A percentile compares a stretch with the other conserved stretches of the same genome.
Evolutionary conservation across 2,329 filamentous ascomycete genomes (phyloP).

Genomic region (Escovopsis weberi): DNA sequence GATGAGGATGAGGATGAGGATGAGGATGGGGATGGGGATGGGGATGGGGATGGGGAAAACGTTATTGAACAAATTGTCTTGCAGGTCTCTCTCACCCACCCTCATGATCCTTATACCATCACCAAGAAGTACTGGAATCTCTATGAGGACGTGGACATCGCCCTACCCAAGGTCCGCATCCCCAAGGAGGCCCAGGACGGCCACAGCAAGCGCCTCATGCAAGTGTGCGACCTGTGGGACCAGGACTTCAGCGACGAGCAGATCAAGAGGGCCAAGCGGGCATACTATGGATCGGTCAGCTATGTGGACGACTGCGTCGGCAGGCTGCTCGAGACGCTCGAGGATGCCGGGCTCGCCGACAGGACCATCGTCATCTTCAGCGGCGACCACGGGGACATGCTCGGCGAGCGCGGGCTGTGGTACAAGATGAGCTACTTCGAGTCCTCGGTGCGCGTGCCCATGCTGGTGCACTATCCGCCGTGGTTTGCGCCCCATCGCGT

Average conservation of each 20-base stretch:
- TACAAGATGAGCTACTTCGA: constrained; percentile 98
- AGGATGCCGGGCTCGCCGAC: constrained; percentile 64
- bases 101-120: constrained; percentile 91
- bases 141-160: constrained; percentile 81
- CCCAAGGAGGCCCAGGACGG: constrained; percentile 70
- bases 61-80: neutral
- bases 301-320: constrained; percentile 92
- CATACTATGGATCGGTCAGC: constrained; percentile 86
- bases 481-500: constrained; percentile 64
- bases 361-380: constrained; percentile 88
- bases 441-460: constrained; percentile 75
- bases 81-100: constrained; percentile 75
- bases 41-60: too few relatives aligned
- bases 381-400: constrained; percentile 91
- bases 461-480: constrained; percentile 69
- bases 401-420: constrained; percentile 84
- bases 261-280: constrained; percentile 69
- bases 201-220: constrained; percentile 74
- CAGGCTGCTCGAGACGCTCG: constrained; percentile 61
- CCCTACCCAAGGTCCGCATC: constrained; percentile 63
- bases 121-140: constrained; percentile 86
- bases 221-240: constrained; percentile 76
- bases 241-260: constrained; percentile 74
- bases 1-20: too few relatives aligned
- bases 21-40: neutral